phyloP scores from a whole-genome alignment of 345 rosid species.

The Ceriops tagal region DNA sequence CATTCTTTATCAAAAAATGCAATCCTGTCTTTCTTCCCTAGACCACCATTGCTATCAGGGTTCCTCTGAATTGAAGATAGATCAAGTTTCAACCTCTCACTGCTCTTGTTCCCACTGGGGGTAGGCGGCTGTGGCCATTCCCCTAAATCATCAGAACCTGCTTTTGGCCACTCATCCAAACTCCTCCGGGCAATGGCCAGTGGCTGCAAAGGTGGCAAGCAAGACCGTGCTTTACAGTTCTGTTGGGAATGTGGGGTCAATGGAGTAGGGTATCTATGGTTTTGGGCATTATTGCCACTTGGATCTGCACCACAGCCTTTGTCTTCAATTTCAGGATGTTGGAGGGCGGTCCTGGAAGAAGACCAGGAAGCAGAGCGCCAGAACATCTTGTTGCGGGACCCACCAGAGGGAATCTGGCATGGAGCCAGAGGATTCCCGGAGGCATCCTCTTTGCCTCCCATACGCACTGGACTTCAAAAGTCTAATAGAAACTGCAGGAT shows the following conservation, averaged over 20 bases:
- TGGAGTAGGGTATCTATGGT: slow-evolving; percentile 63
- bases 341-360: slow-evolving; percentile 70
- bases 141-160: slow-evolving; percentile 90
- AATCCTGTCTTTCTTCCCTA: slow-evolving; percentile 83
- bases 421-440: slow-evolving; percentile 46
- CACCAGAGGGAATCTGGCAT: slow-evolving; percentile 42
- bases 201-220: slow-evolving; percentile 95
- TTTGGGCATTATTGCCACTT: slow-evolving; percentile 40
- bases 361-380: slow-evolving; percentile 99
- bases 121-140: slow-evolving; percentile 97
- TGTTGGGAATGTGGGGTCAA: slow-evolving; percentile 91
- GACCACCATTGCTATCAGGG: slow-evolving; percentile 65
- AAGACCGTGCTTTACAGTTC: slow-evolving; percentile 75
- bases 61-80: slow-evolving; percentile 68
- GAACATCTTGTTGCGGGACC: slow-evolving; percentile 62
- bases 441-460: slow-evolving; percentile 92
- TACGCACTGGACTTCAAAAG: slow-evolving; percentile 37
- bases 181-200: slow-evolving; percentile 86
- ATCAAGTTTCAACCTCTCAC: slow-evolving; percentile 94
- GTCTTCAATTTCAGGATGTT: slow-evolving; percentile 49
- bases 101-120: slow-evolving; percentile 69
- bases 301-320: slow-evolving; percentile 43
- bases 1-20: slow-evolving; percentile 96
- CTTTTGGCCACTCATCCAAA: slow-evolving; percentile 98
- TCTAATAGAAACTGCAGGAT: slow-evolving; percentile 1